phyloP scores from a whole-genome alignment of 1,284 basidiomycete species.

The Ustanciosporium gigantosporum region DNA sequence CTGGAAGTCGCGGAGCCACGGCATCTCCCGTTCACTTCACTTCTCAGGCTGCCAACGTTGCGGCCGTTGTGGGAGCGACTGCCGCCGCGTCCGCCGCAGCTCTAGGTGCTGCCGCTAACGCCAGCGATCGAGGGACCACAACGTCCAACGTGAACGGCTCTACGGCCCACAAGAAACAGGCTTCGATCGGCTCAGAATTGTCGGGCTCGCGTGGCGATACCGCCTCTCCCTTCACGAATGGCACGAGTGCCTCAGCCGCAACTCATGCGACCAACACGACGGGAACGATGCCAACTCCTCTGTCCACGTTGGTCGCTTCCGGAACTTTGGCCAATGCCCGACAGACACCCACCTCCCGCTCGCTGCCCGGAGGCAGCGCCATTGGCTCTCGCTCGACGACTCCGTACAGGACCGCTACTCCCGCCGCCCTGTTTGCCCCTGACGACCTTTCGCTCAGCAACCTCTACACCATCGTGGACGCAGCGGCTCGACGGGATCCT shows the following conservation, averaged over 20 bases:
- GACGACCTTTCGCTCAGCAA: conserved; percentile 45
- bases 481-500: conserved; percentile 43
- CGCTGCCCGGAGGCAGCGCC: too few relatives aligned
- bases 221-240: conserved; percentile 22
- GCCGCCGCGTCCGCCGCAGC: not conserved
- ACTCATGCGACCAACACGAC: conserved; percentile 21
- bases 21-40: conserved; percentile 1
- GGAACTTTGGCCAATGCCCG: not conserved
- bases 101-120: not conserved
- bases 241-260: conserved; percentile 22
- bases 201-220: conserved; percentile 31
- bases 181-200: conserved; percentile 30
- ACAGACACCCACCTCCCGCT: too few relatives aligned
- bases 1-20: not conserved
- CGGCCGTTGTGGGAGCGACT: conserved; percentile 1
- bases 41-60: not conserved
- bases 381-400: conserved; percentile 9
- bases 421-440: conserved; percentile 18
- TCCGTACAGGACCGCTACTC: conserved; percentile 13
- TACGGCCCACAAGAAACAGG: conserved; percentile 27
- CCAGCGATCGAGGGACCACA: not conserved
- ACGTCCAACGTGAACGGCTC: too few relatives aligned
- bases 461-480: conserved; percentile 51
- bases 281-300: conserved; percentile 35
- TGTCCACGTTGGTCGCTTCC: conserved; percentile 19